Evolutionary conservation across 2,329 filamentous ascomycete species (phyloP), one percentile per base, ranked within the genome.

Genomic region (Cordyceps javanica): DNA sequence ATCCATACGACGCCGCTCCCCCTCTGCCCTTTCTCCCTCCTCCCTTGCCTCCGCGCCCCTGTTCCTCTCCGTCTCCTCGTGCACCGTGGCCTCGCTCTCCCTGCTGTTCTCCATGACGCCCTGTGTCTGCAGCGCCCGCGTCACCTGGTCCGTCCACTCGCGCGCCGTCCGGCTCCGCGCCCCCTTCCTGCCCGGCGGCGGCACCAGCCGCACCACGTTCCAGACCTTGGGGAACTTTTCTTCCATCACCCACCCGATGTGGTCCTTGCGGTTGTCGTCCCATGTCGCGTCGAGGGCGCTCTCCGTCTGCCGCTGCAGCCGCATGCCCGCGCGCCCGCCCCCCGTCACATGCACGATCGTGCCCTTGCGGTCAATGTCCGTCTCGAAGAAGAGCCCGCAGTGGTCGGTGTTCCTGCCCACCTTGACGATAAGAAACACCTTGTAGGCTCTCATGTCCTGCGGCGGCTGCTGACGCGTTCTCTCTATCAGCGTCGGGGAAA

Each of bases 341-440:
- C 34, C 25, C 32, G 19, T 21, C 34, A 56, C 32, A n/a, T 34
- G 25, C 23, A 32, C 50, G 10, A 53, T 48, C 26, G 19, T 30
- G 53, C 46, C 58, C 21, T 21, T 21, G 21, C 28, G 25, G 45
- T 51, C 54, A n/a, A 45, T 21, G 16, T 13, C 23, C 14, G 38
- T 44, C 13, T 55, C 59, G 44, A 52, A 42, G 52, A 59, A 61
- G 55, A 59, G 54, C 16, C 45, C 59, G 39, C 9, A 11, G 10
- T 57, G 52, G 34, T 32, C 23, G 23, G 26, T 19, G 23, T 39
- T 25, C 11, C 52, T n/a, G 21, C 26, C 32, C 13, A 11, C n/a
- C 21, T 49, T 34, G 44, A 54, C 21, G 19, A 54, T 26, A 32
- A 23, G 14, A 26, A 39, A 52, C 10, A 36, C 51, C 10, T 55